Percentiles rank a stretch among this genome's conserved stretches.
Conservation (phyloP, 2,329 filamentous ascomycete species). For the Ophiostoma angusticollis region DNA sequence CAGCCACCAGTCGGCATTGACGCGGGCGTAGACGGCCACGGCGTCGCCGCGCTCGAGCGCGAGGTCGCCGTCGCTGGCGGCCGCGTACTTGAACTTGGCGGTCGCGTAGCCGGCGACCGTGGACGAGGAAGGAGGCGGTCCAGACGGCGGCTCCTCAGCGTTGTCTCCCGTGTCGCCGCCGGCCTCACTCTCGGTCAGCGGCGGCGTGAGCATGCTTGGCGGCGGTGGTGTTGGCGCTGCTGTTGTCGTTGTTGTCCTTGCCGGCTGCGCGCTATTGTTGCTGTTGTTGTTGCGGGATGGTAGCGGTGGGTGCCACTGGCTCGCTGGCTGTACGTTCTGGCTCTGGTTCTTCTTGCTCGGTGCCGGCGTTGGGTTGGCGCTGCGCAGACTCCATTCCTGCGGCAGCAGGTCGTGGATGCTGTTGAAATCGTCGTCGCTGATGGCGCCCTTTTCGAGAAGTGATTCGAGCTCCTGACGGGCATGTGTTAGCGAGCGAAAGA, state of each 20-base stretch:
- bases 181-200: constrained; percentile 27
- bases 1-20: constrained; percentile 97
- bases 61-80: constrained; percentile 68
- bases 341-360: constrained; percentile 12
- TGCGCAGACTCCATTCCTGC: constrained; percentile 48
- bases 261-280: too few relatives aligned
- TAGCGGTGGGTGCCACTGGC: constrained; percentile 16
- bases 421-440: constrained; percentile 63
- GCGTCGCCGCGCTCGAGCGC: constrained; percentile 69
- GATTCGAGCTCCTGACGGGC: constrained; percentile 21
- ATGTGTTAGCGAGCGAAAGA: not conserved
- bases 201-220: constrained; percentile 23
- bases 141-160: too few relatives aligned
- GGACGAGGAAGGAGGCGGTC: constrained; percentile 21
- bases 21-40: constrained; percentile 74
- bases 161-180: constrained; percentile 29
- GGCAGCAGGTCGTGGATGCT: constrained; percentile 65
- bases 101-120: constrained; percentile 57
- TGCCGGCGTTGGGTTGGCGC: constrained; percentile 23
- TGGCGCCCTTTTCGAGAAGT: constrained; percentile 69
- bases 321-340: constrained; percentile 15
- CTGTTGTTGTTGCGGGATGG: constrained; percentile 26
- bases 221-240: constrained; percentile 25
- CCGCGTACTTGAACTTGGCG: constrained; percentile 74
- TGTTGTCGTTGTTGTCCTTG: constrained; percentile 35